phyloP scores from a whole-genome alignment of 2,329 filamentous ascomycete species.

The Penicillium hordei region DNA sequence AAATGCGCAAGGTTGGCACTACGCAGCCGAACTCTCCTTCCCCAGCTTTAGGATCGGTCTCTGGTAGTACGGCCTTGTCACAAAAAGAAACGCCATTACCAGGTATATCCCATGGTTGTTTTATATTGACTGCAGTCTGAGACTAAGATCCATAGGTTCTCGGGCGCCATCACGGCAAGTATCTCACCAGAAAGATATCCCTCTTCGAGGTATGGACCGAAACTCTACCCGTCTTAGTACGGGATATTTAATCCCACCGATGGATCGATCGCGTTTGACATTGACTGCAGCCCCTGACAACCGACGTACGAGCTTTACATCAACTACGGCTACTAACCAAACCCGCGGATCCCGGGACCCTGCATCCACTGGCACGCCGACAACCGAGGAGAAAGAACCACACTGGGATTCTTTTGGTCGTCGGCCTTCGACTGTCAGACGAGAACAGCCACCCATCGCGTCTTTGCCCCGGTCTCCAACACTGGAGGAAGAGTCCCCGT shows the following conservation, averaged over 20 bases:
- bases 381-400: conserved; percentile 26
- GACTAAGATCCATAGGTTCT: conserved; percentile 31
- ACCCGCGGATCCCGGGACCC: conserved; percentile 25
- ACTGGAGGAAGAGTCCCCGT: conserved; percentile 35
- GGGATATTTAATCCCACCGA: background rate
- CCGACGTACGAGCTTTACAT: conserved; percentile 33
- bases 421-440: conserved; percentile 26
- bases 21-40: conserved; percentile 45
- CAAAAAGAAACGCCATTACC: conserved; percentile 34
- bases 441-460: conserved; percentile 25
- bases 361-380: conserved; percentile 27
- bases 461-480: conserved; percentile 33
- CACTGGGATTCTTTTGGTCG: conserved; percentile 23
- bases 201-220: conserved; percentile 29
- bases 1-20: conserved; percentile 68
- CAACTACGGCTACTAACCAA: conserved; percentile 33
- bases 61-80: conserved; percentile 41
- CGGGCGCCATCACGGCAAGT: conserved; percentile 42
- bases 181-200: conserved; percentile 37
- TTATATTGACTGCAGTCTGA: background rate
- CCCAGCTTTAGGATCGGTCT: conserved; percentile 44
- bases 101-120: conserved; percentile 24
- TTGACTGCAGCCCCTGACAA: conserved; percentile 16
- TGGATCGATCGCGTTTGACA: conserved; percentile 4
- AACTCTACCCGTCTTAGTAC: no score